Evolutionary conservation across 441 rosid species (phyloP).

Genomic region (Croton laevigatus): DNA sequence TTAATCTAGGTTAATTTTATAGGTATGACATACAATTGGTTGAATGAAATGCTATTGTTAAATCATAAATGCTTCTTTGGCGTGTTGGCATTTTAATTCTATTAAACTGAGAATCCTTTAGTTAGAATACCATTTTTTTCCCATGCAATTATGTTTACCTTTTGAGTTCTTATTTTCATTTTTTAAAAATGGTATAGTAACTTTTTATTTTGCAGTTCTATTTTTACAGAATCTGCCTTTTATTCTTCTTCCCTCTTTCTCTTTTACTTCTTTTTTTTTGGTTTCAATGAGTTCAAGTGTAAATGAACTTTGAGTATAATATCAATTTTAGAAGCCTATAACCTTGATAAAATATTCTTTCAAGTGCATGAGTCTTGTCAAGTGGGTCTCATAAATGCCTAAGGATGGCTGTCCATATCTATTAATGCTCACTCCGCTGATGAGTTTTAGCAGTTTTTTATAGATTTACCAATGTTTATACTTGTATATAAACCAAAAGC

Average conservation of each 20-base stretch:
- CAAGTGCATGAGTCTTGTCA: background rate
- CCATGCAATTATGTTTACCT: background rate
- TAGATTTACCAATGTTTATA: background rate
- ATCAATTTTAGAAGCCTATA: background rate
- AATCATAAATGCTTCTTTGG: background rate
- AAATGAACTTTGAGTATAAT: background rate
- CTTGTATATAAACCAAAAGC: background rate
- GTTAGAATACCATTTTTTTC: background rate
- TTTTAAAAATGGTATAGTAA: background rate
- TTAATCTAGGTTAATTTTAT: background rate
- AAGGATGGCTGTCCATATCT: background rate
- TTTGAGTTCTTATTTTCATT: background rate
- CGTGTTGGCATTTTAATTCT: background rate
- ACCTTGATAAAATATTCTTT: background rate
- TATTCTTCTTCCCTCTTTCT: background rate
- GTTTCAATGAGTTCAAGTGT: background rate
- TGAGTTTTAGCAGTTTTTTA: background rate
- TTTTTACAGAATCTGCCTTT: background rate
- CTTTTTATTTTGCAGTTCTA: background rate
- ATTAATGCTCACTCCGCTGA: background rate
- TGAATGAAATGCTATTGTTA: background rate
- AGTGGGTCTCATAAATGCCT: background rate
- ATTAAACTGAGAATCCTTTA: background rate
- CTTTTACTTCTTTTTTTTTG: background rate
- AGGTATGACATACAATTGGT: background rate